Evolutionary conservation across 2,329 filamentous ascomycete genomes (phyloP), one percentile per base, ranked within the genome.

Genomic region (Fusarium sp.): DNA sequence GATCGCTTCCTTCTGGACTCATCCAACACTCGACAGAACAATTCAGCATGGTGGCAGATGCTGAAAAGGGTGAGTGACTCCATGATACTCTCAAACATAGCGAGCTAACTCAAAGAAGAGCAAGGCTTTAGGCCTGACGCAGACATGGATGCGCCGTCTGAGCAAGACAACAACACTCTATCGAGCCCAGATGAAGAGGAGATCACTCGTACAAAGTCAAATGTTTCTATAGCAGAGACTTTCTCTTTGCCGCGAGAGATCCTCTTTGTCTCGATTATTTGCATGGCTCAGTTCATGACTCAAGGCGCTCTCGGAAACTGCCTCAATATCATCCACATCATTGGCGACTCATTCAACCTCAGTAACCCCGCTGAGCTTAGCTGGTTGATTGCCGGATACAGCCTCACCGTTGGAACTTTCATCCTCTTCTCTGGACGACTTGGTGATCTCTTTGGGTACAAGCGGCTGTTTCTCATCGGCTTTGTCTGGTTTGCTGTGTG

Each of bases 331-430:
- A 53, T 69, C 0, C 66, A 69, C 10, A 25, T 69, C 9, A 62
- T 69, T 7, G 66, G 66, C 42, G 51, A 63, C 27, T 64, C 66
- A 1, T 69, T 67, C 25, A 46, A 46, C 9, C 31, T 69, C 23
- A 57, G 15, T 6, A 68, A 69, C 46, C 66, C 64, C 9, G 64
- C 61, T 3, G 55, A 69, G 19, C 37, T 65, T 0, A 68, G 66
- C 42, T 88, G 85, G 84, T 79, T 83, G 42, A 77, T 84, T 10
- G 84, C 84, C 1, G 83, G 83, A 2, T 89, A 86, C 67, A 79
- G 77, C 9, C 71, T 88, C 62, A 84, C 77, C 6, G 76, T 78
- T 6, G 84, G 84, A 10, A 82, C 84, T 0, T 87, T 87, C 63
- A 82, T 88, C 29, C 75, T 88, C 3, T 74, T 84, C 3, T 80